Evolutionary conservation across 495 filamentous ascomycete species (phyloP), one percentile per base, ranked within the genome.

Genomic region (Xylaria grammica): DNA sequence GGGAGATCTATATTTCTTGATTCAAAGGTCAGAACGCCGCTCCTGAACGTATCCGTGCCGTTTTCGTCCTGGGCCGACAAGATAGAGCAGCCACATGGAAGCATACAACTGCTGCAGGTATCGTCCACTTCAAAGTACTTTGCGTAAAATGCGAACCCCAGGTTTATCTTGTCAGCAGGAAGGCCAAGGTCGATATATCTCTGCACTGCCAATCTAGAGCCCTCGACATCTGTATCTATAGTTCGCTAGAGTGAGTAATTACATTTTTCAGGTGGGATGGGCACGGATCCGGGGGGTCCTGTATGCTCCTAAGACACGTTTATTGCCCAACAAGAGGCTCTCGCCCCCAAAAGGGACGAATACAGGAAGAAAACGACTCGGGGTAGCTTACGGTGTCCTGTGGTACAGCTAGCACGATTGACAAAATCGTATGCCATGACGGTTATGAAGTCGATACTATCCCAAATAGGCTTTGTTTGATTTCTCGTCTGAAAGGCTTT

Each of bases 381-480:
- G n/a, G n/a, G n/a, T n/a, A n/a, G n/a, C n/a, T n/a, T n/a, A n/a
- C n/a, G 84, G 71, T 88, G 85, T n/a, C 62, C 73, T 2, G 86
- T 89, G 10, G 75, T 69, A 67, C 78, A 83, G 72, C 88, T 82
- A 17, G 86, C 85, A 27, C 87, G 85, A 76, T 86, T 88, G 78
- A 86, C 84, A 63, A 89, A 72, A 70, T 90, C 88, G 74, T 89
- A 90, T 26, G 81, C 77, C 87, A 90, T 90, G 38, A 89, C 75
- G 67, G 89, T 89, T 74, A 89, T 77, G 70, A 85, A 85, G 69
- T 90, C 86, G 17, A 89, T 80, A 2, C 78, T 78, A 40, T 75
- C 60, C 74, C 80, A 84, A 67, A 89, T 86, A 63, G 79, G 67
- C 11, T 83, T 81, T 1, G 82, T 78, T 22, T 81, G 77, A n/a